Conservation (phyloP, 345 rosid genomes). For the Gossypium thurberi region DNA sequence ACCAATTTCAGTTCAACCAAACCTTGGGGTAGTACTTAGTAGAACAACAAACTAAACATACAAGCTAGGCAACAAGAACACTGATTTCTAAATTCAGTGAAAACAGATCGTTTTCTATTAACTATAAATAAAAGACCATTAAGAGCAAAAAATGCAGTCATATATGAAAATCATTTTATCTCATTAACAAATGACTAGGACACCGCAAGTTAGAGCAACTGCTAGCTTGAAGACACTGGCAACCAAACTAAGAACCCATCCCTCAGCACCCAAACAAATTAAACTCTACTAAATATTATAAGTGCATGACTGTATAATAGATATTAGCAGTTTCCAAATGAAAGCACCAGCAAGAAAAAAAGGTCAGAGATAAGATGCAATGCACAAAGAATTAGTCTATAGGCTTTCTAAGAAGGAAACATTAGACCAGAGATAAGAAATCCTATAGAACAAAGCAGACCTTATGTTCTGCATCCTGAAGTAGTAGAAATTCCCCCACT, state of each 20-base stretch:
- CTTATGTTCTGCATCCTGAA: conserved; percentile 93
- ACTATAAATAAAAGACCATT: not conserved
- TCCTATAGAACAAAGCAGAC: conserved; percentile 28
- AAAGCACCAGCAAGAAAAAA: not conserved
- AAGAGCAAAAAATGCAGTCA: not conserved
- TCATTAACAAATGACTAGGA: not conserved
- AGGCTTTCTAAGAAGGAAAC: not conserved
- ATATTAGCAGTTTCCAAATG: not conserved
- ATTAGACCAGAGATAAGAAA: not conserved
- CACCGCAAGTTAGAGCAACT: not conserved
- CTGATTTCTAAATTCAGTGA: not conserved
- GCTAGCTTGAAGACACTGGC: not conserved
- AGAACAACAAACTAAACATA: not conserved
- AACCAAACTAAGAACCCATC: not conserved
- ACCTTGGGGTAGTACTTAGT: not conserved
- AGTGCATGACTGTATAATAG: not conserved
- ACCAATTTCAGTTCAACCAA: not conserved
- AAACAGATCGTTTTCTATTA: not conserved
- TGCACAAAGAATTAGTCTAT: not conserved
- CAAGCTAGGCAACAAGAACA: not conserved
- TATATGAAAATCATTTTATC: not conserved
- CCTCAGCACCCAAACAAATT: not conserved
- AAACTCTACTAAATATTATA: conserved; percentile 1
- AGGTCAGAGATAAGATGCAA: not conserved
- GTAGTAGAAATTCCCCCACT: conserved; percentile 96